phyloP scores from a whole-genome alignment of 345 rosid species.

The Rhodamnia rubescens region DNA sequence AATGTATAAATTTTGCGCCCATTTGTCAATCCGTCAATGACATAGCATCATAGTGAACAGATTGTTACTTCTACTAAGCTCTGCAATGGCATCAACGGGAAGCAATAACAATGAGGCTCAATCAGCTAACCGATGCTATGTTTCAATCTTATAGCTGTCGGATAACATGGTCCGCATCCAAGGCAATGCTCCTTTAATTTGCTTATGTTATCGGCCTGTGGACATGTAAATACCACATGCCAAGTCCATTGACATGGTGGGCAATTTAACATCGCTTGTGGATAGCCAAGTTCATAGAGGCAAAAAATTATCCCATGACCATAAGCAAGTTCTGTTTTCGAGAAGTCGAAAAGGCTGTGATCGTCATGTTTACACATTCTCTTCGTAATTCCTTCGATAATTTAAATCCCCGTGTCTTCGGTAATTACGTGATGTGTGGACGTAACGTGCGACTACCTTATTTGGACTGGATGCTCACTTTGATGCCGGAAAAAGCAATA shows the following conservation, averaged over 20 bases:
- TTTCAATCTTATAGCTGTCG: neutral
- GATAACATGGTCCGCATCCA: fast-evolving
- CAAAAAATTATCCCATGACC: neutral
- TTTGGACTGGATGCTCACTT: too few relatives aligned
- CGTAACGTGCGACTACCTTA: too few relatives aligned
- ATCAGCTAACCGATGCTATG: neutral
- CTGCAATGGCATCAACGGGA: fast-evolving
- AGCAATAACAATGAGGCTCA: neutral
- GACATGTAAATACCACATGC: neutral
- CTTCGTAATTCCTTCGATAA: neutral
- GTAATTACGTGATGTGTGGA: too few relatives aligned
- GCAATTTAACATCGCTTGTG: neutral
- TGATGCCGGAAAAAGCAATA: too few relatives aligned
- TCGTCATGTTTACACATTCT: neutral
- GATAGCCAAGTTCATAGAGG: too few relatives aligned
- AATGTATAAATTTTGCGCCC: too few relatives aligned
- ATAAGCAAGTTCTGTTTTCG: fast-evolving
- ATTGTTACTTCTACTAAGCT: neutral
- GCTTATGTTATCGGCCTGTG: fast-evolving
- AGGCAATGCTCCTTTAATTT: fast-evolving
- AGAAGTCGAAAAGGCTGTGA: neutral
- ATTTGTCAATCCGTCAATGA: too few relatives aligned
- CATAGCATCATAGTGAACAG: too few relatives aligned
- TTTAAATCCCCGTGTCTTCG: too few relatives aligned
- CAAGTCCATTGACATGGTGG: neutral